These are phyloP conservation scores for Trichoderma sp. DNA, from an alignment of 2,329 filamentous ascomycete species.

Conservation along the genomic window DNA sequence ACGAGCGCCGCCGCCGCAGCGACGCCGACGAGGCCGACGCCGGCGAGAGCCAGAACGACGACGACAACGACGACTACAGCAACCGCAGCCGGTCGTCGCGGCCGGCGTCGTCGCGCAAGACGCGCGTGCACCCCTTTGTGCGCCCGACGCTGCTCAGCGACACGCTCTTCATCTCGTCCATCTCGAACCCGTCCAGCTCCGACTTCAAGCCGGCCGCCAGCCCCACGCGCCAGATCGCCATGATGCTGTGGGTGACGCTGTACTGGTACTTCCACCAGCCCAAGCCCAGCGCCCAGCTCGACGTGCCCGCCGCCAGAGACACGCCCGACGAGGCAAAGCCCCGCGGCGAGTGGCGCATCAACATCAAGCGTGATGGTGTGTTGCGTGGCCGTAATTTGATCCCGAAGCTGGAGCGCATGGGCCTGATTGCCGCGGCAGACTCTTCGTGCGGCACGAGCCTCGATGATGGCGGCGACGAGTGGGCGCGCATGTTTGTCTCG, in stretches of 20 bases:
- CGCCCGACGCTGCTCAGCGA: conserved; percentile 77
- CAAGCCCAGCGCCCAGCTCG: conserved; percentile 65
- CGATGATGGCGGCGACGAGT: conserved; percentile 64
- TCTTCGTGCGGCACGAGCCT: conserved; percentile 69
- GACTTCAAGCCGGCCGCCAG: conserved; percentile 81
- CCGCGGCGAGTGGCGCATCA: conserved; percentile 82
- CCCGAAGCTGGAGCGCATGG: conserved; percentile 92
- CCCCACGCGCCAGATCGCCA: conserved; percentile 84
- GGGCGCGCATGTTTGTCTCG: conserved; percentile 80
- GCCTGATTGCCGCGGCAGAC: conserved; percentile 74
- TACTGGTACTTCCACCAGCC: conserved; percentile 98
- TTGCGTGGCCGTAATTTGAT: conserved; percentile 80
- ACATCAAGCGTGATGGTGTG: conserved; percentile 83
- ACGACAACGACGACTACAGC: conserved; percentile 37
- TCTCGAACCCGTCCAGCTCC: conserved; percentile 76
- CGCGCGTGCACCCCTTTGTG: conserved; percentile 52
- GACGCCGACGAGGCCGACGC: conserved; percentile 27
- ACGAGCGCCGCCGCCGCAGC: conserved; percentile 25
- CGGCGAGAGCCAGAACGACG: conserved; percentile 20
- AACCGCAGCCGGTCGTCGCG: background rate
- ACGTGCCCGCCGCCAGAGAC: conserved; percentile 61
- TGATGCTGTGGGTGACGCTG: conserved; percentile 94
- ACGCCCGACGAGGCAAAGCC: conserved; percentile 73
- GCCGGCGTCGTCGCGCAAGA: conserved; percentile 25
- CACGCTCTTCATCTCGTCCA: conserved; percentile 86